phyloP scores from a whole-genome alignment of 2,329 filamentous ascomycete species.

The Corynespora cassiicola region DNA sequence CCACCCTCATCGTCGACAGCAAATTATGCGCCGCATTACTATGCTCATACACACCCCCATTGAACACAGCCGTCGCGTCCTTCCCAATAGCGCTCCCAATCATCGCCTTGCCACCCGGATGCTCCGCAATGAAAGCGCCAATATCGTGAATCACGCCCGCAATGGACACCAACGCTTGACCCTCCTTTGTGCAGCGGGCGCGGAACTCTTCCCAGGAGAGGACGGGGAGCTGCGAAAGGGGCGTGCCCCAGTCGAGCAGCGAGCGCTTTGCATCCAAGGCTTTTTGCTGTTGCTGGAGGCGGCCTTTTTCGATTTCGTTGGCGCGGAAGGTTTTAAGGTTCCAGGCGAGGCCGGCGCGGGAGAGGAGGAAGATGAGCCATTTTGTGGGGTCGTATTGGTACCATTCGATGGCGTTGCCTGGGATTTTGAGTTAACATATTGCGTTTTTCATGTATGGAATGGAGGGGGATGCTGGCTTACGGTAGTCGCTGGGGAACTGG shows the following conservation, averaged over 20 bases:
- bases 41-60: constrained; percentile 49
- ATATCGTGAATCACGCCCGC: constrained; percentile 49
- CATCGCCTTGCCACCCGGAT: constrained; percentile 46
- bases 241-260: constrained; percentile 46
- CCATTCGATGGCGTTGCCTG: constrained; percentile 46
- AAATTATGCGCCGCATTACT: constrained; percentile 49
- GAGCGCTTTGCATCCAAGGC: constrained; percentile 44
- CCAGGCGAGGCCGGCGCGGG: constrained; percentile 38
- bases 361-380: constrained; percentile 46
- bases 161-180: constrained; percentile 39
- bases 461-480: constrained; percentile 23
- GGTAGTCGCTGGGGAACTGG: constrained; percentile 49
- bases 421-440: background rate
- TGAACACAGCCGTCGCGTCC: constrained; percentile 48
- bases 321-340: constrained; percentile 48
- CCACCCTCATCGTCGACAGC: constrained; percentile 47
- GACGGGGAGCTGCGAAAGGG: constrained; percentile 44
- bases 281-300: constrained; percentile 49
- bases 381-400: constrained; percentile 50
- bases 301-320: constrained; percentile 50
- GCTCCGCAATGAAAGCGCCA: constrained; percentile 41
- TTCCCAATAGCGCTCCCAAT: constrained; percentile 45
- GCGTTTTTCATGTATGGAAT: background rate
- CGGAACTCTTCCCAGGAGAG: constrained; percentile 48
- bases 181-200: constrained; percentile 33